Evolutionary conservation across 2,329 filamentous ascomycete species (phyloP).

Genomic region (Pleoardoris graminearum): DNA sequence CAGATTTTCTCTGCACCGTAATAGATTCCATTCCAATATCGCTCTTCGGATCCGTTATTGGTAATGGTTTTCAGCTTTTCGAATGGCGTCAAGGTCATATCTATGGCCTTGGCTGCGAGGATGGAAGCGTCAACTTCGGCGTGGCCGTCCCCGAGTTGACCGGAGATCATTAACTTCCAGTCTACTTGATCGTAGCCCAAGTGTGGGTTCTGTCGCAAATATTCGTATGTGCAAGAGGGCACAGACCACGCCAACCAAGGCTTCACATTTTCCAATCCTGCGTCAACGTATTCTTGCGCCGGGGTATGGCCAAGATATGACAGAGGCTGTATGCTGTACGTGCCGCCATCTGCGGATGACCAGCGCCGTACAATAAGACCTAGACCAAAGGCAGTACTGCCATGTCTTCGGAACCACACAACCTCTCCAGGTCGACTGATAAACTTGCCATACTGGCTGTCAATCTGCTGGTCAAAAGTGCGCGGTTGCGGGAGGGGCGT

Average conservation of each 20-base stretch:
- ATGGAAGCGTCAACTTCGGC: slow-evolving; percentile 61
- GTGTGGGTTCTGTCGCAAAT: slow-evolving; percentile 47
- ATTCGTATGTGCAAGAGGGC: slow-evolving; percentile 53
- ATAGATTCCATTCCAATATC: slow-evolving; percentile 58
- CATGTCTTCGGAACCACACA: slow-evolving; percentile 58
- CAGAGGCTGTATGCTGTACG: slow-evolving; percentile 54
- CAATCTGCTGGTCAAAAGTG: slow-evolving; percentile 54
- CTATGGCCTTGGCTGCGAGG: slow-evolving; percentile 59
- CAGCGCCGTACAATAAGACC: slow-evolving; percentile 56
- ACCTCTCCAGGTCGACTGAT: slow-evolving; percentile 60
- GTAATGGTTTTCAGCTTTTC: slow-evolving; percentile 50
- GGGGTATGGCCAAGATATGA: slow-evolving; percentile 51
- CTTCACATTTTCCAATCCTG: slow-evolving; percentile 50
- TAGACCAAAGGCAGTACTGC: slow-evolving; percentile 55
- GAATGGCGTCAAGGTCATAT: slow-evolving; percentile 59
- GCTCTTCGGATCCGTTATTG: slow-evolving; percentile 46
- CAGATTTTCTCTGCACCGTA: slow-evolving; percentile 64
- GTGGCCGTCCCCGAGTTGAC: slow-evolving; percentile 53
- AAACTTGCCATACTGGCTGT: slow-evolving; percentile 53
- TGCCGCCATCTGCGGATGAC: slow-evolving; percentile 35
- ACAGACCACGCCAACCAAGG: slow-evolving; percentile 64
- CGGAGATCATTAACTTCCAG: slow-evolving; percentile 52
- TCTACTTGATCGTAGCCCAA: slow-evolving; percentile 55
- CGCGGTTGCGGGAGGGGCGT: slow-evolving; percentile 48
- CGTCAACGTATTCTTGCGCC: slow-evolving; percentile 48